Evolutionary conservation across 768 basidiomycete species (phyloP), one percentile per base, ranked within the genome.

Genomic region (Gloeostereum incarnatum): DNA sequence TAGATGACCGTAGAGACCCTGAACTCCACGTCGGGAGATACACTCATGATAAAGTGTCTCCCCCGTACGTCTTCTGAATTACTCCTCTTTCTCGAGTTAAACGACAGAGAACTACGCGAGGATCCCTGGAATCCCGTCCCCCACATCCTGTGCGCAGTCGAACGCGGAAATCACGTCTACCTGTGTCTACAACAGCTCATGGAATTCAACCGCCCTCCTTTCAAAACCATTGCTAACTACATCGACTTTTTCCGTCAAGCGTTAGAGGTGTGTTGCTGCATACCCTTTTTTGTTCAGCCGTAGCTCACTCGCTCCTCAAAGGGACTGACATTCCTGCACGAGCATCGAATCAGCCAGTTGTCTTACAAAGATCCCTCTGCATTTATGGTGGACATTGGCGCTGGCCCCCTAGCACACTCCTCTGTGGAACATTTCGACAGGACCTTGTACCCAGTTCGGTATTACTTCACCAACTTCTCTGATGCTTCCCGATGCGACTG

Each of bases 91-190:
- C 54, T 65, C 13, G 57, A 63, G 10, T 60, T 73, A 38, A 73
- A 74, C 41, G 55, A 62, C 11, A 54, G 57, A 14, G 64, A 66
- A 26, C 48, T 58, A 5, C 65, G 73, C 9, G 47, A 54, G 32
- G 73, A 75, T 46, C 72, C 73, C 0, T 74, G 73, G 73, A 75
- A 75, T 44, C 64, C 71, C 4, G 54, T 61, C 6, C 73, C 71
- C 3, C 69, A 67, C 31, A 54, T 75, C 6, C 48, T 69, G 10
- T 56, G 60, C 40, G 62, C 62, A 1, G 61, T 71, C 0, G 61
- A 69, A 41, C 61, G 65, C 20, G 63, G 53, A n/a, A 59, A 62
- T 10, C 47, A 54, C 18, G 58, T 64, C 3, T 68, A 64, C 35
- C 47, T 73, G 5, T 68, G 65, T 46, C 53, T 73, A 49, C 41